A percentile compares a stretch with the other conserved stretches of the same genome.
Evolutionary conservation across 192 early-diverging fungal genomes (phyloP).

Genomic region (Coemansia sp.): DNA sequence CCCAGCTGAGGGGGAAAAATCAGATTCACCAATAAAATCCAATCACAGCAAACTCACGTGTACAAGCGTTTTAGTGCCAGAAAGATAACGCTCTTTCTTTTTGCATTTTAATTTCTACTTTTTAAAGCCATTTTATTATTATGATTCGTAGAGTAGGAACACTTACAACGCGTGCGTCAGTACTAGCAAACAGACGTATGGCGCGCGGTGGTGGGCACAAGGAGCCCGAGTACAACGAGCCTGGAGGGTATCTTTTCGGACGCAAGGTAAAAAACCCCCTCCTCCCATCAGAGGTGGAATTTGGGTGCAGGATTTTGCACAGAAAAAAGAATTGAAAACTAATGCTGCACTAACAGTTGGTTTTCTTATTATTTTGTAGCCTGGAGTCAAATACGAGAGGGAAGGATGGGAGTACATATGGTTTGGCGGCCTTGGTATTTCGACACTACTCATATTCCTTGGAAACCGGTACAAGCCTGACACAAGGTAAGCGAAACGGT

Average conservation of each 20-base stretch:
- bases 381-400: conserved; percentile 68
- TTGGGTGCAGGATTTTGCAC: background rate
- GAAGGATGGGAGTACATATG: conserved; percentile 77
- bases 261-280: conserved; percentile 63
- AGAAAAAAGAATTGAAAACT: background rate
- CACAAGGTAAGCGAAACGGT: conserved; percentile 59
- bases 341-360: conserved; percentile 37
- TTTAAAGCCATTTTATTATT: background rate
- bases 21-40: background rate
- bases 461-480: conserved; percentile 76
- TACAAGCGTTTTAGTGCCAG: background rate
- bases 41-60: background rate
- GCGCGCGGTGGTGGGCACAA: conserved; percentile 61
- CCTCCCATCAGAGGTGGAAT: background rate
- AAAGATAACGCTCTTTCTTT: background rate
- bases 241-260: conserved; percentile 73
- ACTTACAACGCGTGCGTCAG: conserved; percentile 24
- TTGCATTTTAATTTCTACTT: background rate
- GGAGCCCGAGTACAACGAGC: conserved; percentile 67
- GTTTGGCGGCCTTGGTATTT: conserved; percentile 64
- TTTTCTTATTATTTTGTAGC: conserved; percentile 23
- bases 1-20: background rate
- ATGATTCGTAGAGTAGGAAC: conserved; percentile 38
- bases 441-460: conserved; percentile 58
- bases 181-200: conserved; percentile 32